These are phyloP conservation scores for Conringia planisiliqua DNA, from an alignment of 345 rosid genomes.

Conservation along the genomic window DNA sequence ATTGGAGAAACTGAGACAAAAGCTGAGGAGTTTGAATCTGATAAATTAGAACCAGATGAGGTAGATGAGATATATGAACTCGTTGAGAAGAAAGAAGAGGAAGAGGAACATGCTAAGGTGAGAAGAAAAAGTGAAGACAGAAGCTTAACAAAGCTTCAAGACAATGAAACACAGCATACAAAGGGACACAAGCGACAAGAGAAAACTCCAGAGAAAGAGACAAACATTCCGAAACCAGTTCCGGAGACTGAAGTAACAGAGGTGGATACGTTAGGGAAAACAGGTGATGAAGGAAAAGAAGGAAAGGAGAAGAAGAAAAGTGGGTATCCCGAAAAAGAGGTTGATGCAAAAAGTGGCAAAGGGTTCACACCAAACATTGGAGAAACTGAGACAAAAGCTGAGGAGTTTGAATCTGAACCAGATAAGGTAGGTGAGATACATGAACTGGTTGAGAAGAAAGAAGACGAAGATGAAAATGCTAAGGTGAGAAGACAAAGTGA, in stretches of 20 bases:
- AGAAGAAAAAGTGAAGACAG: not conserved
- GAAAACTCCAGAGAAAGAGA: not conserved
- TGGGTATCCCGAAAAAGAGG: not conserved
- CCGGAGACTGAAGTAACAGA: not conserved
- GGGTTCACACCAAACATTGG: not conserved
- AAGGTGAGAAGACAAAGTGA: not conserved
- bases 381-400: constrained; percentile 9
- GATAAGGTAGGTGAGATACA: not conserved
- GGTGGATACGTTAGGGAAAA: not conserved
- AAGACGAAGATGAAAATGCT: not conserved
- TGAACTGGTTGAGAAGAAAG: constrained; percentile 3
- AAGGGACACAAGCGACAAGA: not conserved
- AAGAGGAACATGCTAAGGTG: not conserved
- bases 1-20: constrained; percentile 6
- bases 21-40: not conserved
- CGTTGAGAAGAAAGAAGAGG: constrained; percentile 8
- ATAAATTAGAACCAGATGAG: not conserved
- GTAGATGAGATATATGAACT: not conserved
- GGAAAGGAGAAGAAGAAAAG: not conserved
- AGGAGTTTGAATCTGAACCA: not conserved
- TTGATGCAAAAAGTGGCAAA: not conserved
- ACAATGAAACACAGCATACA: not conserved
- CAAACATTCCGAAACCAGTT: not conserved
- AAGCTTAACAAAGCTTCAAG: constrained; percentile 3
- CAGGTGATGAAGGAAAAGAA: not conserved